A percentile compares a stretch with the other conserved stretches of the same genome.
These are phyloP conservation scores for Penicillium diatomitis DNA, from an alignment of 495 filamentous ascomycete genomes.

Conservation along the genomic window DNA sequence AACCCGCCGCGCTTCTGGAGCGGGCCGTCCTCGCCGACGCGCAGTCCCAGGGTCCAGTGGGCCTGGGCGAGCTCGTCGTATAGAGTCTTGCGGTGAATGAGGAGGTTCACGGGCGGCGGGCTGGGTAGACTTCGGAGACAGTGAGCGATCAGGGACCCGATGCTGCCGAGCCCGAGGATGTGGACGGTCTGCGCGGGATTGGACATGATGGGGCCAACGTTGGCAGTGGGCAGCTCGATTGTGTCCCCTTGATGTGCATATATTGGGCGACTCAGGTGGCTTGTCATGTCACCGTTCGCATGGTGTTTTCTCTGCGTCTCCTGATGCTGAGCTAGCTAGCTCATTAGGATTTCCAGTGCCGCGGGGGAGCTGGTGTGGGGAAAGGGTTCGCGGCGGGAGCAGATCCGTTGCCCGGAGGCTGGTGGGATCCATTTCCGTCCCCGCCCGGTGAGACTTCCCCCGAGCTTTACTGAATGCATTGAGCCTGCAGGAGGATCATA, in stretches of 20 bases:
- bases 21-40: slow-evolving; percentile 10
- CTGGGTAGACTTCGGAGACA: slow-evolving; percentile 36
- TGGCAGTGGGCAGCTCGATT: neutral
- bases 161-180: slow-evolving; percentile 41
- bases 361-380: too few species aligned
- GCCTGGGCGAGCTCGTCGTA: slow-evolving; percentile 12
- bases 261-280: too few species aligned
- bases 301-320: too few species aligned
- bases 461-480: too few species aligned
- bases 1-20: slow-evolving; percentile 7
- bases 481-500: too few species aligned
- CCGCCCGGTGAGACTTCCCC: too few species aligned
- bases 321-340: too few species aligned
- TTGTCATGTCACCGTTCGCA: too few species aligned
- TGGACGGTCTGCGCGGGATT: slow-evolving; percentile 21
- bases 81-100: slow-evolving; percentile 27
- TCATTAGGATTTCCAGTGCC: too few species aligned
- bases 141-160: slow-evolving; percentile 46
- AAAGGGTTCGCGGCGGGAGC: too few species aligned
- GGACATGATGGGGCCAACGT: neutral
- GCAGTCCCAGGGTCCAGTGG: slow-evolving; percentile 9
- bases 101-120: slow-evolving; percentile 41
- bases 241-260: neutral
- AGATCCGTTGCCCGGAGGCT: too few species aligned
- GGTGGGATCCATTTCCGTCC: too few species aligned